Evolutionary conservation across 164 flowering plant species (phyloP).

Genomic region (Protea cynaroides): DNA sequence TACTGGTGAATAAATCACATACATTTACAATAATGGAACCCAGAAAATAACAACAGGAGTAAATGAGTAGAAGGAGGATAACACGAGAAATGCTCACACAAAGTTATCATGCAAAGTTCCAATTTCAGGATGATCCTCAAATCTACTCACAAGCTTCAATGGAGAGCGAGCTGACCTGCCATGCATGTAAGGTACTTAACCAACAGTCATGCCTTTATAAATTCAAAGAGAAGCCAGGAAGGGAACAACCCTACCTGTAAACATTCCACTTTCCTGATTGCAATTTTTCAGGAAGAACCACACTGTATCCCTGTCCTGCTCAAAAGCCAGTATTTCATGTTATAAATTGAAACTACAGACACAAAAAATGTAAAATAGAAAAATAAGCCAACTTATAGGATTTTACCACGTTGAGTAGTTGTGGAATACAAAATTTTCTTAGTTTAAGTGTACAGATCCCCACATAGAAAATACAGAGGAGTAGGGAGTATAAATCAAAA

Average conservation of each 20-base stretch:
- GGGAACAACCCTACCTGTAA: constrained; percentile 36
- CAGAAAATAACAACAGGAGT: neutral
- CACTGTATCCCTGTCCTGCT: constrained; percentile 68
- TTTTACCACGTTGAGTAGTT: neutral
- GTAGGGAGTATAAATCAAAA: no score
- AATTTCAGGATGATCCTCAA: constrained; percentile 56
- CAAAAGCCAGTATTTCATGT: constrained; percentile 2
- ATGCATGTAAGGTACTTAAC: constrained; percentile 6
- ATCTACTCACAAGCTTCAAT: constrained; percentile 50
- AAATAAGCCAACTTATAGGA: neutral
- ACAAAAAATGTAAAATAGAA: neutral
- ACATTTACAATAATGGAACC: neutral
- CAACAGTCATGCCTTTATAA: neutral
- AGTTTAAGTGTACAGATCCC: neutral
- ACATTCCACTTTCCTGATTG: constrained; percentile 77
- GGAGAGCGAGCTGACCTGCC: constrained; percentile 63
- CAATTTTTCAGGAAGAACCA: constrained; percentile 72
- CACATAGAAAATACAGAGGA: no score
- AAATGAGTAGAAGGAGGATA: neutral
- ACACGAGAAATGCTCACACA: constrained; percentile 34
- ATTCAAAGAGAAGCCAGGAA: neutral
- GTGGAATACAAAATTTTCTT: neutral
- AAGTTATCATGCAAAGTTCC: constrained; percentile 73
- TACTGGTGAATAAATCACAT: neutral
- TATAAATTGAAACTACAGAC: no score